A percentile compares a stretch with the other conserved stretches of the same genome.
phyloP scores from a whole-genome alignment of 1,139 yeast species.

The Wickerhamomyces sp. region DNA sequence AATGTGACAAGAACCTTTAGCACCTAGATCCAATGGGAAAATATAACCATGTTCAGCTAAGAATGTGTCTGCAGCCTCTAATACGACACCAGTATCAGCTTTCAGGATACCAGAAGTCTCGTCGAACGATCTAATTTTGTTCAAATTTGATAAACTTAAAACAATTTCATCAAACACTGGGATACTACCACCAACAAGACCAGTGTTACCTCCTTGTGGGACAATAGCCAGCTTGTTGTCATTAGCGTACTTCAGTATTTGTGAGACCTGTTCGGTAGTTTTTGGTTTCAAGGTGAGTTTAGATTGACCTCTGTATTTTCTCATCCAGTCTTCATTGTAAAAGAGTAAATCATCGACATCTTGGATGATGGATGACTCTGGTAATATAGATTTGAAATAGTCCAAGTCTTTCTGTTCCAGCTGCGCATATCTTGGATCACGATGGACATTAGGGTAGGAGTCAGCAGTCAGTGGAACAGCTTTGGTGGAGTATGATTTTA shows the following conservation, averaged over 20 bases:
- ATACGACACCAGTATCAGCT: constrained; percentile 86
- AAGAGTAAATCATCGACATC: constrained; percentile 61
- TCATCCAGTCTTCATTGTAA: constrained; percentile 94
- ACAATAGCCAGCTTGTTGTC: constrained; percentile 77
- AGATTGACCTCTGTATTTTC: constrained; percentile 87
- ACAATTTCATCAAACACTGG: constrained; percentile 93
- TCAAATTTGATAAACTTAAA: constrained; percentile 63
- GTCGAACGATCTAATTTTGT: constrained; percentile 80
- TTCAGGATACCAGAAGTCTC: constrained; percentile 79
- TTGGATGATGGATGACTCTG: constrained; percentile 41
- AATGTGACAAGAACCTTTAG: constrained; percentile 94
- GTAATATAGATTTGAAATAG: constrained; percentile 55
- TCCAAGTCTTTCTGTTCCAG: constrained; percentile 56
- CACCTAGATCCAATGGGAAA: constrained; percentile 93
- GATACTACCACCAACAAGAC: constrained; percentile 91
- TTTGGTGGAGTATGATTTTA: constrained; percentile 28
- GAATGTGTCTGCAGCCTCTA: constrained; percentile 80
- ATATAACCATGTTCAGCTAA: constrained; percentile 80
- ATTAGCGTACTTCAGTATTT: constrained; percentile 78
- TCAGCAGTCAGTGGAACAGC: constrained; percentile 59
- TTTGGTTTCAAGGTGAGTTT: constrained; percentile 80
- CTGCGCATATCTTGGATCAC: constrained; percentile 40
- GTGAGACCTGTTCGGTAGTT: constrained; percentile 71
- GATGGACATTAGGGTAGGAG: constrained; percentile 50
- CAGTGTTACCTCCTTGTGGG: constrained; percentile 98